A percentile compares a stretch with the other conserved stretches of the same genome.
Evolutionary conservation across 768 basidiomycete genomes (phyloP).

Genomic region (Vararia minispora): DNA sequence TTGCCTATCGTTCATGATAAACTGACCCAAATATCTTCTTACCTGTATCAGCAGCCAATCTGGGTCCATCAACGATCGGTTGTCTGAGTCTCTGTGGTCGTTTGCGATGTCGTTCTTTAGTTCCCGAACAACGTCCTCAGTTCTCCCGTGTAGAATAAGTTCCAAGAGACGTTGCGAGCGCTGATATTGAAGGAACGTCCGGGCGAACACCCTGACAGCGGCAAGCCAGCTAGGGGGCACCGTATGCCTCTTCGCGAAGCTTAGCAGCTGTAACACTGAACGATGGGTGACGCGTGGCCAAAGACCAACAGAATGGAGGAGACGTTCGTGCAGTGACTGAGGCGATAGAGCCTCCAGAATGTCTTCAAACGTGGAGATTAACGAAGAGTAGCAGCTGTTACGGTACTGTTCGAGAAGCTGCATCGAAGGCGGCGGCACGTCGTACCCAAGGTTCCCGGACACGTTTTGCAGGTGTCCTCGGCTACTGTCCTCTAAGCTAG

Average conservation of each 20-base stretch:
- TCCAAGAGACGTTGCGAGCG: constrained; percentile 6
- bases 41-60: constrained; percentile 11
- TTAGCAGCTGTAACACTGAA: constrained; percentile 11
- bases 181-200: not conserved
- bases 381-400: no score
- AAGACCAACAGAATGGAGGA: not conserved
- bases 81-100: not conserved
- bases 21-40: no score
- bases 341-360: no score
- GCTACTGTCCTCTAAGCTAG: no score
- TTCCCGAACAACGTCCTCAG: constrained; percentile 3
- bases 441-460: no score
- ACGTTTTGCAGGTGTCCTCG: no score
- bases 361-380: no score
- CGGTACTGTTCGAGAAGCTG: no score
- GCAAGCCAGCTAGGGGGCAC: not conserved
- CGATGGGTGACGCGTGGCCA: constrained; percentile 7
- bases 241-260: constrained; percentile 12
- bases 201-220: not conserved
- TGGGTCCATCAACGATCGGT: not conserved
- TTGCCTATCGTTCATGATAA: no score
- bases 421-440: no score
- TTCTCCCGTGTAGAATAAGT: not conserved
- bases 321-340: no score
- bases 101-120: constrained; percentile 1